These are phyloP conservation scores for Alternaria conjuncta DNA, from an alignment of 2,329 filamentous ascomycete species.

Conservation along the genomic window DNA sequence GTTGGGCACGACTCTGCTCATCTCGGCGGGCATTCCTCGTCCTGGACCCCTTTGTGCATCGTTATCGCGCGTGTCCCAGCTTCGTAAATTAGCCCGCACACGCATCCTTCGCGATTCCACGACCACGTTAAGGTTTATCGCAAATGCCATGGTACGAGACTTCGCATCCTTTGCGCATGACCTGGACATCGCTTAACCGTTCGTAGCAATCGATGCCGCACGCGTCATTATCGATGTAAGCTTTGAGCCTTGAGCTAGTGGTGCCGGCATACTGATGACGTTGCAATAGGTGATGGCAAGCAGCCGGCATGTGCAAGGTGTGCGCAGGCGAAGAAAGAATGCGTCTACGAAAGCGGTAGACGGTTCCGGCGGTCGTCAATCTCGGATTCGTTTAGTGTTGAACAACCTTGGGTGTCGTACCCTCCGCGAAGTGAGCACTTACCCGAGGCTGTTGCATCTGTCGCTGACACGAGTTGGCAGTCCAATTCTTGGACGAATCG, in stretches of 20 bases:
- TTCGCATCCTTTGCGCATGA: neutral
- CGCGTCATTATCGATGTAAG: conserved; percentile 48
- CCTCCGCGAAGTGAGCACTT: conserved; percentile 39
- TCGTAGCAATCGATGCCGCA: conserved; percentile 46
- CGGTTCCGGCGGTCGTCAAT: conserved; percentile 46
- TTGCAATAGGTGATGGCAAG: conserved; percentile 41
- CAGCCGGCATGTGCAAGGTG: conserved; percentile 44
- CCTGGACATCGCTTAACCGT: conserved; percentile 18
- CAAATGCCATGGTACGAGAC: conserved; percentile 45
- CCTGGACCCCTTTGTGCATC: neutral
- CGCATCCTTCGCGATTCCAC: conserved; percentile 1
- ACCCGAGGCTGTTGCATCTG: neutral
- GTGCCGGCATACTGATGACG: conserved; percentile 17
- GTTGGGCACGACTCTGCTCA: conserved; percentile 15
- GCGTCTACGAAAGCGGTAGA: conserved; percentile 44
- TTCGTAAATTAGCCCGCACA: conserved; percentile 21
- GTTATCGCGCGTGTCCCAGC: conserved; percentile 12
- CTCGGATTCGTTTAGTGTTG: conserved; percentile 38
- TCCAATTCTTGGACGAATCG: conserved; percentile 48
- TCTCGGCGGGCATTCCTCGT: conserved; percentile 23
- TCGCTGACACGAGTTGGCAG: conserved; percentile 27
- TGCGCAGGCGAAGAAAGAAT: conserved; percentile 40
- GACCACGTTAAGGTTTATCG: neutral
- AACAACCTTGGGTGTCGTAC: conserved; percentile 45
- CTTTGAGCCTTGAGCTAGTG: neutral